A percentile compares a stretch with the other conserved stretches of the same genome.
Conservation (phyloP, 164 flowering plant genomes). For the Kalanchoe fedtschenkoi region DNA sequence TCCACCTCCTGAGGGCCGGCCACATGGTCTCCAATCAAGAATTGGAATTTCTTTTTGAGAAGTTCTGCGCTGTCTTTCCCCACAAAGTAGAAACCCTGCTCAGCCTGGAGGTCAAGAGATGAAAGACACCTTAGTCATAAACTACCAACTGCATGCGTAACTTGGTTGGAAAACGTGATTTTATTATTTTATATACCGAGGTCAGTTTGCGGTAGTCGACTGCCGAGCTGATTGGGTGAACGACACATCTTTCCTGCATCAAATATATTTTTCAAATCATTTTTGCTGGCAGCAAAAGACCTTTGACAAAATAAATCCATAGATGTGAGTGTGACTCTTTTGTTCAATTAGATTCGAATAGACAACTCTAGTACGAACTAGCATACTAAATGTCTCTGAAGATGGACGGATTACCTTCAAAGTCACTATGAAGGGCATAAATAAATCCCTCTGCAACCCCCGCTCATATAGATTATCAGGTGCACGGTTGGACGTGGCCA, state of each 20-base stretch:
- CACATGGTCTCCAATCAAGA: constrained; percentile 44
- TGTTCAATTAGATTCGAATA: neutral
- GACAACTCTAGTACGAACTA: neutral
- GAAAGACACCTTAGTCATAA: neutral
- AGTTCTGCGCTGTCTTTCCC: constrained; percentile 39
- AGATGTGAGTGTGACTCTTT: neutral
- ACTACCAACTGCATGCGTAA: neutral
- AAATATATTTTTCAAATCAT: constrained; percentile 7
- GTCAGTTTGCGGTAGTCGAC: constrained; percentile 86
- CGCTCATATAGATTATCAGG: constrained; percentile 95
- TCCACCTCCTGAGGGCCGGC: constrained; percentile 78
- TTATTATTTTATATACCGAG: constrained; percentile 36
- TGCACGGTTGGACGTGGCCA: constrained; percentile 95
- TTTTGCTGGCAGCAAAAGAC: neutral
- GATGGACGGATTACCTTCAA: constrained; percentile 52
- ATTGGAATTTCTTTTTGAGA: constrained; percentile 58
- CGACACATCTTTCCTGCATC: constrained; percentile 79
- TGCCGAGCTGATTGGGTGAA: constrained; percentile 82
- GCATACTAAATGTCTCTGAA: neutral
- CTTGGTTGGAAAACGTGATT: neutral
- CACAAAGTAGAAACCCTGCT: constrained; percentile 79
- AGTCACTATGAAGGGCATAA: constrained; percentile 83
- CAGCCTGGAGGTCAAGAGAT: constrained; percentile 34
- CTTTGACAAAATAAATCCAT: neutral
- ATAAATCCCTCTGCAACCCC: constrained; percentile 95